Conservation (phyloP, 2,329 filamentous ascomycete species). For the Bipolaris oryzae region DNA sequence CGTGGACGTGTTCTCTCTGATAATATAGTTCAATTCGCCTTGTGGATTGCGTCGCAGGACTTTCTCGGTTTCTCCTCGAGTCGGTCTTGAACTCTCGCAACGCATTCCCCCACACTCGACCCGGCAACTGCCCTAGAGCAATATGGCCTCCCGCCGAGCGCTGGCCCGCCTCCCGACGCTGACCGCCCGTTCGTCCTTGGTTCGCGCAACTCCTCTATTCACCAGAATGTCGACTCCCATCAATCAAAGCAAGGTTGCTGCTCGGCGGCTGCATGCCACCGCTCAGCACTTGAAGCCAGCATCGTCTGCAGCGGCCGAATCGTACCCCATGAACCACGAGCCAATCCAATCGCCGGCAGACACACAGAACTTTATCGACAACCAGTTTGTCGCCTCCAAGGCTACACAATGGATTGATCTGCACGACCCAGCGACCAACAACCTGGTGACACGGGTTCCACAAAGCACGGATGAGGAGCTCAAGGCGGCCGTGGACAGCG, state of each 20-base stretch:
- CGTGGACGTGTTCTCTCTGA: conserved; percentile 5
- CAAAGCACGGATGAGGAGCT: conserved; percentile 82
- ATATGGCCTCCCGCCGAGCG: conserved; percentile 55
- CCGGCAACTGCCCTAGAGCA: conserved; percentile 25
- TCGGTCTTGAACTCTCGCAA: conserved; percentile 9
- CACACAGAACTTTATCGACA: conserved; percentile 83
- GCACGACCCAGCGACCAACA: conserved; percentile 83
- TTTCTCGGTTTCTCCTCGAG: neutral
- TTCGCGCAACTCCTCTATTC: conserved; percentile 44
- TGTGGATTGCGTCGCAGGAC: neutral
- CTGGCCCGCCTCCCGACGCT: conserved; percentile 52
- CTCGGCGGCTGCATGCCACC: conserved; percentile 61
- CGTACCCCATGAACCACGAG: conserved; percentile 74
- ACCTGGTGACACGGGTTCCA: conserved; percentile 81
- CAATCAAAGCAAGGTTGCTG: conserved; percentile 49
- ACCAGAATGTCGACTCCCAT: conserved; percentile 49
- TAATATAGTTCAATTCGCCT: neutral
- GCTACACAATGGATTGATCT: conserved; percentile 78
- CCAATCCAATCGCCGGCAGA: conserved; percentile 70
- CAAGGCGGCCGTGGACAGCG: conserved; percentile 74
- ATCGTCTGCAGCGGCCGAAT: conserved; percentile 58
- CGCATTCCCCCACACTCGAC: conserved; percentile 10
- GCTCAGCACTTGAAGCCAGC: conserved; percentile 57
- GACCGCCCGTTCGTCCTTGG: conserved; percentile 45
- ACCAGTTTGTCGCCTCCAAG: conserved; percentile 72